Base-by-base conservation (phyloP, 1,284 basidiomycete species). In the Naganishia albida region DNA sequence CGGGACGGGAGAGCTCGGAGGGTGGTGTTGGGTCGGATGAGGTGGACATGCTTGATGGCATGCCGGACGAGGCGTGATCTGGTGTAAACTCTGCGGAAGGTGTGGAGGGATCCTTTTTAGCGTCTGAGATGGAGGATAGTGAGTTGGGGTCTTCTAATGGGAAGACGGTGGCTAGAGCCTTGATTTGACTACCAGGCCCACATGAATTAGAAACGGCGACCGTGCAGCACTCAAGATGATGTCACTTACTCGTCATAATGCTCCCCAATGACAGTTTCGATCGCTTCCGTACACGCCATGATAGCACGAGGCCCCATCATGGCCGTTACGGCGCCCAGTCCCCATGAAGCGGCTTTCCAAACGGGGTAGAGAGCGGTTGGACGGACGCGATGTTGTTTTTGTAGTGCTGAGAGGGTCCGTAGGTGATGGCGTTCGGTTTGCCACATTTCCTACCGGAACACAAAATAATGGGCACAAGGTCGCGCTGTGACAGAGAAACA, bases 241-340 rank as follows among this genome's bases (percentile, higher is more conserved):
- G 39, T 16, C 16, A 84, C 91, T 77, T 76, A 95, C 93, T 97
- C 93, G 77, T 97, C 92, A 73, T 98, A 98, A 76, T 98, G 94
- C 77, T 98, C 94, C 30, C 94, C 94, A 64, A 98, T 98, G 55
- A 93, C 92, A 0, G 93, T 97, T 79, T 98, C 94, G 4, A 98
- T 93, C 0, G 94, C 94, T 77, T 98, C 94, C 0, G 94, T 98
- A 72, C 93, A 97, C 2, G 94, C 94, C 94, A 98, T 98, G 0
- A 94, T 93, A 7, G 93, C 92, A 70, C 97, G 88, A 72, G 87
- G 89, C 18, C 94, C 90, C 84, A 97, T 84, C 20, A 95, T 77
- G 0, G 92, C 94, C 0, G 94, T 96, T 0, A 82, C 83, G 1
- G 88, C 88, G 6, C 94, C 94, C 4, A 98, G 80, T 1, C 88